A percentile compares a stretch with the other conserved stretches of the same genome.
These are phyloP conservation scores for Isabelozyma heimii DNA, from an alignment of 805 yeast species.

Conservation along the genomic window DNA sequence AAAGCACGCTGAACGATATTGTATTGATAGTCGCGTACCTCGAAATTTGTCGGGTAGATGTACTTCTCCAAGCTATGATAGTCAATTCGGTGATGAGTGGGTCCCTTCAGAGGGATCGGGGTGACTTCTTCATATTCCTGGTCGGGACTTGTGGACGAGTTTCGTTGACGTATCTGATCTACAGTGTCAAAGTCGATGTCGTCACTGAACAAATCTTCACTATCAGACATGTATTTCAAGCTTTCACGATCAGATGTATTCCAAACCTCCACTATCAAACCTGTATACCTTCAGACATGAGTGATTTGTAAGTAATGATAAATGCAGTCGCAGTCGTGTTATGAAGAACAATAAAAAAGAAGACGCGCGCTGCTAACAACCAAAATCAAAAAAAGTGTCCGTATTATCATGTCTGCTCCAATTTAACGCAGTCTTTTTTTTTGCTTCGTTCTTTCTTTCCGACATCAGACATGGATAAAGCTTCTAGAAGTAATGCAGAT, in stretches of 20 bases:
- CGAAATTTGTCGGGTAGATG: conserved; percentile 82
- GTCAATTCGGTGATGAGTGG: conserved; percentile 25
- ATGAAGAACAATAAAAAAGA: too few species aligned
- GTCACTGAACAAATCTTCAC: conserved; percentile 35
- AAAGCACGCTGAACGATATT: conserved; percentile 74
- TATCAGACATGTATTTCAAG: background rate
- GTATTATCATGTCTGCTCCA: background rate
- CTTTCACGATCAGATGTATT: background rate
- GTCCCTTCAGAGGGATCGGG: conserved; percentile 6
- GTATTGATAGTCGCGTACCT: conserved; percentile 84
- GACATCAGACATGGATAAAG: background rate
- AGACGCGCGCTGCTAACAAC: too few species aligned
- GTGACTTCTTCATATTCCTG: background rate
- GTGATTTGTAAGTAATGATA: too few species aligned
- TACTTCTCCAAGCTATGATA: conserved; percentile 36
- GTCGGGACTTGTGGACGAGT: background rate
- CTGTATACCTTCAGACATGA: too few species aligned
- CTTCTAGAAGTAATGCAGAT: conserved; percentile 8
- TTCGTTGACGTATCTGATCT: conserved; percentile 19
- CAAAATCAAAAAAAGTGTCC: too few species aligned
- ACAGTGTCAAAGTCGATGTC: conserved; percentile 32
- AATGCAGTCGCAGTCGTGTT: too few species aligned
- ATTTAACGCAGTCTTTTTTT: background rate
- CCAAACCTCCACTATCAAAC: background rate
- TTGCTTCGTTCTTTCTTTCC: background rate